Percentiles rank a stretch among this genome's conserved stretches.
phyloP scores from a whole-genome alignment of 2,329 filamentous ascomycete species.

The Chalara sp. region DNA sequence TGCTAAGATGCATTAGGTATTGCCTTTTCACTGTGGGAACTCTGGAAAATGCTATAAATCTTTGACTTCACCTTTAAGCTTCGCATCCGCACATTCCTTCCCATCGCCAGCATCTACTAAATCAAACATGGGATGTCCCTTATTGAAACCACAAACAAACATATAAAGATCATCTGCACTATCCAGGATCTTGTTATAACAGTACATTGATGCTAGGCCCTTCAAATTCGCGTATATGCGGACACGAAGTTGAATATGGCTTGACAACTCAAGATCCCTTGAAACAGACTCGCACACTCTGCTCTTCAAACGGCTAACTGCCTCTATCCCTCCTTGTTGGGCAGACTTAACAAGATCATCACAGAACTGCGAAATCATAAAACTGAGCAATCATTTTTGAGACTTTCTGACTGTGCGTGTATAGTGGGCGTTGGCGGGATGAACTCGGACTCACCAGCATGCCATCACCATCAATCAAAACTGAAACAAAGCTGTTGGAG shows the following conservation, averaged over 20 bases:
- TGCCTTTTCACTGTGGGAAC: conserved; percentile 3
- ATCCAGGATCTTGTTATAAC: conserved; percentile 21
- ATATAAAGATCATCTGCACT: conserved; percentile 20
- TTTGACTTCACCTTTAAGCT: conserved; percentile 20
- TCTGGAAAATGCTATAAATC: not conserved
- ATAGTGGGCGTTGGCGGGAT: not conserved
- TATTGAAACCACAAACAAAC: conserved; percentile 35
- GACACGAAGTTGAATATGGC: conserved; percentile 25
- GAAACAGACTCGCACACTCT: conserved; percentile 5
- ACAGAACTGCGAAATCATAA: not conserved
- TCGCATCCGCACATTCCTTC: conserved; percentile 36
- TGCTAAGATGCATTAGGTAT: conserved; percentile 17
- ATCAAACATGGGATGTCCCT: conserved; percentile 29
- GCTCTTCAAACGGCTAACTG: not conserved
- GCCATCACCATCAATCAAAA: conserved; percentile 33
- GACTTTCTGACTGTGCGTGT: not conserved
- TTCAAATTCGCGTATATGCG: conserved; percentile 33
- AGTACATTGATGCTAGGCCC: conserved; percentile 30
- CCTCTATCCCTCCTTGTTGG: not conserved
- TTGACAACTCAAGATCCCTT: conserved; percentile 6
- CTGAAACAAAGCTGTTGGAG: conserved; percentile 24
- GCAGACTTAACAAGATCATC: not conserved
- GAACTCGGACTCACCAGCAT: conserved; percentile 27
- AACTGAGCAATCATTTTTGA: not conserved
- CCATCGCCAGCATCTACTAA: conserved; percentile 36